Evolutionary conservation across 1,139 yeast species (phyloP), one percentile per base, ranked within the genome.

Genomic region (Blastobotrys arbuscula): DNA sequence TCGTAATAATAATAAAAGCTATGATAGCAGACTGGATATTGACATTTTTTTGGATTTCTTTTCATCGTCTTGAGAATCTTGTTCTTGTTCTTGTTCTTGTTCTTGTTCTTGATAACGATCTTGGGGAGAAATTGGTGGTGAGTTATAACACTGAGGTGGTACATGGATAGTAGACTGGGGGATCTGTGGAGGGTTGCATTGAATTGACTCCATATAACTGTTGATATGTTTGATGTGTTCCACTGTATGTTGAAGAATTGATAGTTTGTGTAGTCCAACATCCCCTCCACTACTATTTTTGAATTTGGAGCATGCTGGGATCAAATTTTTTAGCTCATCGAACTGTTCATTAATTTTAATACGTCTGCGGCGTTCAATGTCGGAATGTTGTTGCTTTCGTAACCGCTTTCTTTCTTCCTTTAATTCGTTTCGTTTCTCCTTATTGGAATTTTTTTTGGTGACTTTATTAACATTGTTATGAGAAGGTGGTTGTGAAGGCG

Each of bases 281-380:
- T 65, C 70, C 18, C 66, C 62, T 12, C 65, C 64, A 13, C 60
- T 63, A 44, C 64, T 60, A 19, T 65, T 59, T 23, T 66, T 62
- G 18, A 69, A 65, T 37, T 67, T 69, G 37, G 84, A 69, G 63
- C 95, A 86, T 12, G 94, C 90, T 1, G 95, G 95, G 19, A 86
- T 82, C 46, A 86, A 68, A 58, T 76, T 81, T 61, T 86, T 84
- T 53, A 86, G 73, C 1, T 92, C 89, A 60, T 84, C 94, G 62
- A 85, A 86, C 64, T 86, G 94, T 51, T 90, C 72, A 64, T 86
- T 86, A 70, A 86, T 84, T 63, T 84, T 84, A 50, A 82, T 76
- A 50, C 95, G 71, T 56, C 95, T 73, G 58, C 88, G 77, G 59
- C 87, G 83, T 62, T 86, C 95, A 54, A 86, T 86, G 42, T 84